phyloP scores from a whole-genome alignment of 805 yeast genomes.

The Sporopachydermia lactativora region DNA sequence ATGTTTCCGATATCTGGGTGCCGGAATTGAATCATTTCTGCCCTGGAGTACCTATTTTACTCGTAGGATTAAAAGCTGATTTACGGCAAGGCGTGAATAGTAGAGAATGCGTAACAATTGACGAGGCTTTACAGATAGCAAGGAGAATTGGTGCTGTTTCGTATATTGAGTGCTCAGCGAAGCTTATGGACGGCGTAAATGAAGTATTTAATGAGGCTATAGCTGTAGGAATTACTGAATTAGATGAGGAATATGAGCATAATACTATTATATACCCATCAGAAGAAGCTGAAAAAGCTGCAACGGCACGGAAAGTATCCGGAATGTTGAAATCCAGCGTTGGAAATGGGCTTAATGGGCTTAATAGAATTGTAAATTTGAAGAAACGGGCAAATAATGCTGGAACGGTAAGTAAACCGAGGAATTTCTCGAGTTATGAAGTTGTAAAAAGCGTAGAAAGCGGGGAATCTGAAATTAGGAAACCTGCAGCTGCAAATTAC shows the following conservation, averaged over 20 bases:
- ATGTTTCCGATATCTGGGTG: constrained; percentile 70
- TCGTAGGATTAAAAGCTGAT: constrained; percentile 80
- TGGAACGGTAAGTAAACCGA: too few relatives aligned
- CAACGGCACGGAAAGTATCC: background rate
- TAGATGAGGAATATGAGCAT: constrained; percentile 2
- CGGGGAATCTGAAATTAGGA: background rate
- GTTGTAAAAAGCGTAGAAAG: background rate
- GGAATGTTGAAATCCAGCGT: background rate
- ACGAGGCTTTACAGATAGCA: constrained; percentile 26
- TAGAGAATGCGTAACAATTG: constrained; percentile 8
- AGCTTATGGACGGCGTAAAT: constrained; percentile 46
- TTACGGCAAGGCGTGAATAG: constrained; percentile 20
- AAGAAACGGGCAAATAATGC: background rate
- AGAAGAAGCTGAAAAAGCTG: background rate
- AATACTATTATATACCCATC: background rate
- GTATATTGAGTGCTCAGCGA: constrained; percentile 73
- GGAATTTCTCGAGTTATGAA: background rate
- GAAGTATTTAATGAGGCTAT: constrained; percentile 56
- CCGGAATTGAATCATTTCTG: constrained; percentile 81
- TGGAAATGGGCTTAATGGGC: background rate
- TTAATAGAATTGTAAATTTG: background rate
- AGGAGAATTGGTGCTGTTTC: constrained; percentile 50
- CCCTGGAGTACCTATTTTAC: constrained; percentile 58
- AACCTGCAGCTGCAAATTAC: background rate
- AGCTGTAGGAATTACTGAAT: constrained; percentile 16